These are phyloP conservation scores for Pichia scutulata DNA, from an alignment of 805 yeast genomes.

Conservation along the genomic window DNA sequence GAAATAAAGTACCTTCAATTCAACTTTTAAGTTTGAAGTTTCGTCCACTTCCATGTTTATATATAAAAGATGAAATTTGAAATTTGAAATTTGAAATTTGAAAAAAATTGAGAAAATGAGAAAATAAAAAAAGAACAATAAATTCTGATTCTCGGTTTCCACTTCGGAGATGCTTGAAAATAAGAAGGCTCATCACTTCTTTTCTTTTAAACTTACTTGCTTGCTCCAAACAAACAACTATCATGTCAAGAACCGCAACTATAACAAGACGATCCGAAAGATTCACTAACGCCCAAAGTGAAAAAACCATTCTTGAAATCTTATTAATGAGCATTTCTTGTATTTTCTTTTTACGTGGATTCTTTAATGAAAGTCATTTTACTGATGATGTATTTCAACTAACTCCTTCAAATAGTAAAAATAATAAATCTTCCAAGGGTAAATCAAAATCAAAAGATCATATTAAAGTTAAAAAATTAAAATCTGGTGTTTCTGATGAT, in stretches of 20 bases:
- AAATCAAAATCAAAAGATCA: slow-evolving; percentile 16
- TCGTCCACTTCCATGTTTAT: neutral
- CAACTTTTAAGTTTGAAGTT: neutral
- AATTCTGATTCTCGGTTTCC: neutral
- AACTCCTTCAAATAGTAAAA: neutral
- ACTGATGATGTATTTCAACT: slow-evolving; percentile 40
- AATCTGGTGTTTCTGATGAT: slow-evolving; percentile 37
- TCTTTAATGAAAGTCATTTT: slow-evolving; percentile 49
- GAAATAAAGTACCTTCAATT: too few relatives aligned
- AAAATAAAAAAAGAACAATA: neutral
- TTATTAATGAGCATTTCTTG: slow-evolving; percentile 49
- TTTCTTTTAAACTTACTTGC: neutral
- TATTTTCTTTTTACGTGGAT: slow-evolving; percentile 46
- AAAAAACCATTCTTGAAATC: slow-evolving; percentile 40
- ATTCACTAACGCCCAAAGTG: slow-evolving; percentile 26
- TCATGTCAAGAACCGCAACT: neutral
- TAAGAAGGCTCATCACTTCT: neutral
- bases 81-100: neutral
- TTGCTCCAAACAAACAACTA: neutral
- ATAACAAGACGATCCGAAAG: slow-evolving; percentile 16
- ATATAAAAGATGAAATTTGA: too few relatives aligned
- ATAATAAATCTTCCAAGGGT: neutral
- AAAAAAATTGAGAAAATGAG: neutral
- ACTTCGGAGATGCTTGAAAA: neutral
- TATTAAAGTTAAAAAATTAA: slow-evolving; percentile 41